Evolutionary conservation across 345 rosid species (phyloP), one percentile per base, ranked within the genome.

Genomic region (Populus deltoides): DNA sequence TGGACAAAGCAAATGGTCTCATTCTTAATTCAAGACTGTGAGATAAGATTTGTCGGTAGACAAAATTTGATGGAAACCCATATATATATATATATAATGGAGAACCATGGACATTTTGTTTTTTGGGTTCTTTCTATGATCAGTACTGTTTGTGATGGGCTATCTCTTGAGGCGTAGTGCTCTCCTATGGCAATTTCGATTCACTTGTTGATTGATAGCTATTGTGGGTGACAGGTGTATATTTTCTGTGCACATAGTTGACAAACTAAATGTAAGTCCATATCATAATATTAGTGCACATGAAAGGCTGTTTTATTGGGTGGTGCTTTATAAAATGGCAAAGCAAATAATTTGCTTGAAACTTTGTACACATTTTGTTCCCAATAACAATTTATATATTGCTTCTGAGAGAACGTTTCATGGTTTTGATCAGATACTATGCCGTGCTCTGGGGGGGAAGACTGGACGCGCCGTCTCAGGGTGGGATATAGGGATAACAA

Each of bases 401-500:
- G 25, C 22, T 15, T 47, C 24, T 20, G 39, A 51, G 20, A 41
- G 35, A 66, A 0, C 3, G 16, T 5, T 25, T 78, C 10, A 13
- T 24, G 68, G 72, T 71, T 68, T 41, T 77, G 53, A 68, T 68
- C 77, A 92, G 97, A 61, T 92, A 36, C n/a, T 89, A n/a, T 71
- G 89, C 3, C 91, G 97, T 35, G 82, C 92, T 33, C 10, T 90
- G 25, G 94, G 97, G 43, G 97, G 92, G 43, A 85, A 71, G 72
- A 83, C 81, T 0, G 90, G 93, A 1, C 85, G 89, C n/a, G 80
- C 89, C 12, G 67, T 27, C 57, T 74, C 82, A 0, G 93, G 90
- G 22, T 92, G 97, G 97, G 94, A 92, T 82, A 85, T 89, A 25
- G 94, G 97, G 3, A 75, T 92, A 6, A 88, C 82, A 11, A 68